phyloP scores from a whole-genome alignment of 495 filamentous ascomycete genomes.

The Thozetella sp. region DNA sequence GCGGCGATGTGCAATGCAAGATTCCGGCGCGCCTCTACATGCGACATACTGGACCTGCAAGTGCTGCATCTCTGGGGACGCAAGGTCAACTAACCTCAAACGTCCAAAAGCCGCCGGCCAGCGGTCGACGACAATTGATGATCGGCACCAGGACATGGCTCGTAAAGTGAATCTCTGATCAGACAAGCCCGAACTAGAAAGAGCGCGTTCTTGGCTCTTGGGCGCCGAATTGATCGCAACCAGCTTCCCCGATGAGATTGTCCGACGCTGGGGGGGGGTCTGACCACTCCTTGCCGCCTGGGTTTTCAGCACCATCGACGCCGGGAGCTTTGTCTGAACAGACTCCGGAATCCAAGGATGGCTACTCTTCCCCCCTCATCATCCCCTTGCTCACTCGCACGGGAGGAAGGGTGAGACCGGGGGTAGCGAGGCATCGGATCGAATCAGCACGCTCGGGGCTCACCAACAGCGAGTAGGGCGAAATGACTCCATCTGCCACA shows the following conservation, averaged over 20 bases:
- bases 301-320: not conserved
- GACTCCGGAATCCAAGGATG: no score
- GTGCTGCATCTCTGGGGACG: constrained; percentile 8
- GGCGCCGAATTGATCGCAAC: no score
- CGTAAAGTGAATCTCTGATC: not conserved
- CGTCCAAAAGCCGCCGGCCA: not conserved
- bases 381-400: not conserved
- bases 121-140: not conserved
- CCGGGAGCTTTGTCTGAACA: not conserved
- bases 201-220: no score
- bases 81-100: not conserved
- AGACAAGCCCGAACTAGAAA: no score
- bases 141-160: not conserved
- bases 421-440: not conserved
- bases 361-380: not conserved
- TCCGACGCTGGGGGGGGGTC: no score
- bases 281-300: not conserved
- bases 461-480: not conserved
- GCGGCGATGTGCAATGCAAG: constrained; percentile 20
- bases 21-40: constrained; percentile 20
- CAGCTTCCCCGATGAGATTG: no score
- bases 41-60: constrained; percentile 13
- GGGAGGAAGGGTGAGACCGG: not conserved
- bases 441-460: not conserved
- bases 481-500: not conserved